These are phyloP conservation scores for Sesbania bispinosa DNA, from an alignment of 306 rosid genomes.

Conservation along the genomic window DNA sequence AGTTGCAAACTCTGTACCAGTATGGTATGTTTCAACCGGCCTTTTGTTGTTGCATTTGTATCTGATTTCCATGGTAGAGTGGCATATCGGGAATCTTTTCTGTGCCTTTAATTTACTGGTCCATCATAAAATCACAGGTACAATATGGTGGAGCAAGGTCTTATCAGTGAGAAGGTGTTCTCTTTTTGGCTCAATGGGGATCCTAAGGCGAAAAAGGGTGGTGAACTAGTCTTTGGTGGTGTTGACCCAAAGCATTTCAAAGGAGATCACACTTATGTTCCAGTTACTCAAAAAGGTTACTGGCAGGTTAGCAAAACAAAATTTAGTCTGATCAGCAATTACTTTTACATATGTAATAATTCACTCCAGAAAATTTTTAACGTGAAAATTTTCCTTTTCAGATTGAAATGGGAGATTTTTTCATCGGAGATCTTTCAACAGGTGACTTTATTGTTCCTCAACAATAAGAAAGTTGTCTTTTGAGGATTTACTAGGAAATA, in stretches of 20 bases:
- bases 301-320: slow-evolving; percentile 65
- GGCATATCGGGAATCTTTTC: background rate
- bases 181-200: slow-evolving; percentile 85
- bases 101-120: slow-evolving; percentile 14
- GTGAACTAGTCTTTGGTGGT: slow-evolving; percentile 81
- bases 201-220: slow-evolving; percentile 58
- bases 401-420: slow-evolving; percentile 80
- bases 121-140: slow-evolving; percentile 51
- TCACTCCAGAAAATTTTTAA: background rate
- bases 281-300: slow-evolving; percentile 74
- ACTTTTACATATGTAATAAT: background rate
- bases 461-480: background rate
- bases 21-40: slow-evolving; percentile 52
- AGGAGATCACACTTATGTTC: slow-evolving; percentile 78
- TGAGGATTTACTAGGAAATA: background rate
- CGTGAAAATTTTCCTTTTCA: slow-evolving; percentile 32
- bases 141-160: slow-evolving; percentile 62
- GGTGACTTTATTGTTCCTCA: slow-evolving; percentile 44
- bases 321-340: slow-evolving; percentile 4
- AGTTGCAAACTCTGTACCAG: slow-evolving; percentile 58
- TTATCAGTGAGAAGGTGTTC: slow-evolving; percentile 62
- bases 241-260: slow-evolving; percentile 65
- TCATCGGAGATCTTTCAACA: slow-evolving; percentile 67
- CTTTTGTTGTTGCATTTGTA: background rate
- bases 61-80: slow-evolving; percentile 19